These are phyloP conservation scores for Leishmania major DNA, from an alignment of 208 protist species.

Conservation along the genomic window DNA sequence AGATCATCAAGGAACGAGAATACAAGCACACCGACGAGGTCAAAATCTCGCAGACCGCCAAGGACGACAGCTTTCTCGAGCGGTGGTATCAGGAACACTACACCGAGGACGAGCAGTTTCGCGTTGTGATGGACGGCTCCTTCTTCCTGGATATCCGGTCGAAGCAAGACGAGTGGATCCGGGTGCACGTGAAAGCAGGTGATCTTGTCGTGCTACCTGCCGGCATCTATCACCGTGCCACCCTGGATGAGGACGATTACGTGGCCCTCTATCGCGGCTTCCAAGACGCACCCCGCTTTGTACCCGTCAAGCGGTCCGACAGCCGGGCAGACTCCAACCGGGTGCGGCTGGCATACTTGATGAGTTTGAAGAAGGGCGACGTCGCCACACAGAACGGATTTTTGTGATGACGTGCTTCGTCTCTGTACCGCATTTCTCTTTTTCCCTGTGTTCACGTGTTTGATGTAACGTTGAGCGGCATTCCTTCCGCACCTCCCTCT, in stretches of 20 bases:
- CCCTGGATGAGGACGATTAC: constrained; percentile 90
- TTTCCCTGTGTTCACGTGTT: not conserved
- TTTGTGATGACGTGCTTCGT: not conserved
- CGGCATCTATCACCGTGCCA: constrained; percentile 87
- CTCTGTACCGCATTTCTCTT: not conserved
- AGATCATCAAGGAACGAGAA: constrained; percentile 84
- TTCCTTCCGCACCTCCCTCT: not conserved
- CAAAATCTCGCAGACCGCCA: constrained; percentile 84
- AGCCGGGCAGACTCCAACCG: constrained; percentile 69
- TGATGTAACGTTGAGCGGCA: not conserved
- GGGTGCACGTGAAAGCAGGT: constrained; percentile 74
- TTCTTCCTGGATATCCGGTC: constrained; percentile 93
- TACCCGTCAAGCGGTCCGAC: constrained; percentile 77
- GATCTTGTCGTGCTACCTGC: constrained; percentile 88
- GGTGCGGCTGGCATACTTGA: constrained; percentile 82
- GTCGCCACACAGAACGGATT: constrained; percentile 83
- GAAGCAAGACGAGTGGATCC: constrained; percentile 93
- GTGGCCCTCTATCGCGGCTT: constrained; percentile 84
- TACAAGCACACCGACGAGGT: constrained; percentile 93
- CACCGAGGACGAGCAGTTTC: constrained; percentile 94
- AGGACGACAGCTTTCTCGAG: constrained; percentile 87
- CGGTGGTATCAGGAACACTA: constrained; percentile 95
- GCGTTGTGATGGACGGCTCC: constrained; percentile 88
- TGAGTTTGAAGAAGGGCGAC: constrained; percentile 89
- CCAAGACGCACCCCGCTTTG: constrained; percentile 81